These are phyloP conservation scores for Drechslerella stenobrocha DNA, from an alignment of 2,329 filamentous ascomycete genomes.

Conservation along the genomic window DNA sequence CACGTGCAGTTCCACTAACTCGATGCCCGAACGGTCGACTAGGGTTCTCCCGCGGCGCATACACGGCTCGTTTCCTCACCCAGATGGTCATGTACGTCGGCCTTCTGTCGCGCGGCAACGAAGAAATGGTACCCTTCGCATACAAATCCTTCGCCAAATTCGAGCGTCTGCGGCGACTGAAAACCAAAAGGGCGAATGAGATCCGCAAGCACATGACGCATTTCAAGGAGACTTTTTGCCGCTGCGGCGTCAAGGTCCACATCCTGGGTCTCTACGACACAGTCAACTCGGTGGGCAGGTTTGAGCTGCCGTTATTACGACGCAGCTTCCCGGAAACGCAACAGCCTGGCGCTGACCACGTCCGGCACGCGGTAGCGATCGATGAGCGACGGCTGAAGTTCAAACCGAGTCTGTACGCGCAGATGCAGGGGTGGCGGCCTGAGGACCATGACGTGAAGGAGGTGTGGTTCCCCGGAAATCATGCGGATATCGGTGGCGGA, in stretches of 20 bases:
- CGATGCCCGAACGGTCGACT: background rate
- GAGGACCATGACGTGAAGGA: slow-evolving; percentile 73
- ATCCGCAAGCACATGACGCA: slow-evolving; percentile 67
- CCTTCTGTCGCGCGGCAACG: slow-evolving; percentile 76
- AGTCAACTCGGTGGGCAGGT: slow-evolving; percentile 76
- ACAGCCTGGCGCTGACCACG: slow-evolving; percentile 57
- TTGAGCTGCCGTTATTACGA: slow-evolving; percentile 64
- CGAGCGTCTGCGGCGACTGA: slow-evolving; percentile 57
- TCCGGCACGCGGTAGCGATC: slow-evolving; percentile 71
- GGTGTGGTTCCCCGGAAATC: slow-evolving; percentile 77
- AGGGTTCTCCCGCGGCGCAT: slow-evolving; percentile 72
- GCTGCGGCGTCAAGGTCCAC: slow-evolving; percentile 71
- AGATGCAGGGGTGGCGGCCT: slow-evolving; percentile 41
- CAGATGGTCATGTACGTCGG: slow-evolving; percentile 86
- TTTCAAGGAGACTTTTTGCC: slow-evolving; percentile 78
- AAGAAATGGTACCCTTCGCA: slow-evolving; percentile 80
- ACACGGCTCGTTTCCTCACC: slow-evolving; percentile 73
- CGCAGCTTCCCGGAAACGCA: slow-evolving; percentile 68
- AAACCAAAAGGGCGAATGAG: slow-evolving; percentile 38
- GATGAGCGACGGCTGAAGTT: slow-evolving; percentile 74
- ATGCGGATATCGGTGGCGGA: slow-evolving; percentile 77
- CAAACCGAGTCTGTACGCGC: slow-evolving; percentile 46
- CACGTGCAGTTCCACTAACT: background rate
- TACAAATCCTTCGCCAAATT: slow-evolving; percentile 80
- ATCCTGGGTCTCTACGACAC: slow-evolving; percentile 82